Conservation (phyloP, 805 yeast species). For the Schizosaccharomyces octosporus region DNA sequence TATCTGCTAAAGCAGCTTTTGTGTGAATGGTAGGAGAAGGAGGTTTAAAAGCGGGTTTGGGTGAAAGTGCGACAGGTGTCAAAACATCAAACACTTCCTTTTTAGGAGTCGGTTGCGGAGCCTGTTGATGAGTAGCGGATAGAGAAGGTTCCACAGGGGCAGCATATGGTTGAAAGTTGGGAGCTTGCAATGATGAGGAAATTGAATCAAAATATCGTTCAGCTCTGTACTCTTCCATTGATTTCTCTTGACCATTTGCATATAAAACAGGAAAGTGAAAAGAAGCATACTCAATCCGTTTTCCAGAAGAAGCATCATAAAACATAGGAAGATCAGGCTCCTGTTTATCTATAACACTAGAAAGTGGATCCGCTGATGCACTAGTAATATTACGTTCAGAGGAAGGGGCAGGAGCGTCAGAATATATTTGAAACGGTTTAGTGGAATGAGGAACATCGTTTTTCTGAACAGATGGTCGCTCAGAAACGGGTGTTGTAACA, state of each 20-base stretch:
- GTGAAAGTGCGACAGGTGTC: neutral
- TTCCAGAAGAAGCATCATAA: neutral
- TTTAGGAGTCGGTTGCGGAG: neutral
- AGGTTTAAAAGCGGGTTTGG: neutral
- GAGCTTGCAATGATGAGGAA: neutral
- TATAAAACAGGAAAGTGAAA: constrained; percentile 8
- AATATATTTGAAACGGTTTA: neutral
- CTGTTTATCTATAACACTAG: neutral
- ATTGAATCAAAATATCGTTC: neutral
- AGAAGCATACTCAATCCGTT: constrained; percentile 9
- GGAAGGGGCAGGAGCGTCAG: neutral
- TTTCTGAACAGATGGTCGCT: neutral
- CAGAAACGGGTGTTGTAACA: neutral
- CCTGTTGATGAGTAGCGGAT: neutral
- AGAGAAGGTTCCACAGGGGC: neutral
- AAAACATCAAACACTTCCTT: neutral
- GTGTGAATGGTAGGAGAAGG: constrained; percentile 2
- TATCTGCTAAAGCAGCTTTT: constrained; percentile 2
- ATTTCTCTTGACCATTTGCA: constrained; percentile 24
- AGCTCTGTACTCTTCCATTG: constrained; percentile 45
- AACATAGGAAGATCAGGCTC: neutral
- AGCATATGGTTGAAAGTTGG: neutral
- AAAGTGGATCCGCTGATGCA: neutral
- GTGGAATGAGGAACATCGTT: neutral
- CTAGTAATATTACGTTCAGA: neutral